phyloP scores from a whole-genome alignment of 345 rosid species.

The Hibiscus tridactylites region DNA sequence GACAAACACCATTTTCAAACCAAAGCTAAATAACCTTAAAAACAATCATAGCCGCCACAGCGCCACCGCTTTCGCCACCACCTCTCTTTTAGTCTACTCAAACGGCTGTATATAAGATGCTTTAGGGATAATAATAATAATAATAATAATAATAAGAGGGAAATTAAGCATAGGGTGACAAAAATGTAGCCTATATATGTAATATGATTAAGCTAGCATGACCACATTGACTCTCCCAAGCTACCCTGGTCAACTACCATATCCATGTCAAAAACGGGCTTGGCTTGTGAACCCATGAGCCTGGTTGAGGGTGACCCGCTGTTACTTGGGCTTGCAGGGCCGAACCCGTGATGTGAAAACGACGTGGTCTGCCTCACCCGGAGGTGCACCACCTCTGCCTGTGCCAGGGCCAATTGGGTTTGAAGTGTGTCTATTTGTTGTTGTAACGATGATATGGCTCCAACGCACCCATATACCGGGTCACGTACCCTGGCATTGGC shows the following conservation, averaged over 20 bases:
- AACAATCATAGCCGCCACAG: constrained; percentile 4
- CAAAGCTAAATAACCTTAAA: neutral
- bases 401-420: constrained; percentile 79
- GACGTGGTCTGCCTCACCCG: constrained; percentile 42
- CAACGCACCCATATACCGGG: constrained; percentile 93
- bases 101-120: neutral
- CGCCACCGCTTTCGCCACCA: constrained; percentile 12
- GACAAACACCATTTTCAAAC: neutral
- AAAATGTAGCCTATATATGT: neutral
- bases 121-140: neutral
- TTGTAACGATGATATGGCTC: constrained; percentile 81
- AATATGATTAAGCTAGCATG: constrained; percentile 27
- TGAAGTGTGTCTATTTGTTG: constrained; percentile 75
- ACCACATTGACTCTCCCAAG: constrained; percentile 69
- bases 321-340: constrained; percentile 44
- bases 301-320: constrained; percentile 59
- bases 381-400: constrained; percentile 82
- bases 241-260: constrained; percentile 48
- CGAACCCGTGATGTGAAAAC: constrained; percentile 27
- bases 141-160: neutral
- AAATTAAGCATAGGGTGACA: constrained; percentile 3
- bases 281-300: constrained; percentile 45
- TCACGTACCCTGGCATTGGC: constrained; percentile 94
- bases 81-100: constrained; percentile 1
- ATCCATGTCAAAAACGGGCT: constrained; percentile 56